phyloP scores from a whole-genome alignment of 1,284 basidiomycete species.

The Porogramme epimiltina region DNA sequence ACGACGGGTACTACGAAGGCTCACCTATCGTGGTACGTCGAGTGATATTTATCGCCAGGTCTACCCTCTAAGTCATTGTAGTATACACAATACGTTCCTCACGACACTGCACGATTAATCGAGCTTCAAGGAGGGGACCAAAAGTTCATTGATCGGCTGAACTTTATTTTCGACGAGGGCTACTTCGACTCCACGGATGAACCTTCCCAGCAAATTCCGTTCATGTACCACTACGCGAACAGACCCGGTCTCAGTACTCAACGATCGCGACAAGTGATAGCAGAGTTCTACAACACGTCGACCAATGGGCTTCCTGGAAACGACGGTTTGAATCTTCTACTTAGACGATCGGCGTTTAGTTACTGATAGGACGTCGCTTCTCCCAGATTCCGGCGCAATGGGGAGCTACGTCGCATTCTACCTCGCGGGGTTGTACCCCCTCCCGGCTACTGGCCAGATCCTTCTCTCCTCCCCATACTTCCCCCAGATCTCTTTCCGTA shows the following conservation, averaged over 20 bases:
- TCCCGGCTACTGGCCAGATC: slow-evolving; percentile 60
- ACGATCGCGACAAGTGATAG: slow-evolving; percentile 54
- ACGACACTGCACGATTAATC: slow-evolving; percentile 63
- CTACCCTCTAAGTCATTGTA: neutral
- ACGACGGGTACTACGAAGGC: slow-evolving; percentile 68
- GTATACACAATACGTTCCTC: slow-evolving; percentile 53
- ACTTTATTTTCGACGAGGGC: slow-evolving; percentile 55
- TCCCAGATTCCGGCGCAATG: slow-evolving; percentile 58
- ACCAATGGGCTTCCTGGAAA: slow-evolving; percentile 60
- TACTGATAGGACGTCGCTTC: neutral
- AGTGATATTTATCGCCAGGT: slow-evolving; percentile 28
- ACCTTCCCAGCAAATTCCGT: slow-evolving; percentile 63
- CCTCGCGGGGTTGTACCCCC: slow-evolving; percentile 60
- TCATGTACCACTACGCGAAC: slow-evolving; percentile 68
- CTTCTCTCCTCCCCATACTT: slow-evolving; percentile 66
- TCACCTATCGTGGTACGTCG: slow-evolving; percentile 62
- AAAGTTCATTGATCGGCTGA: slow-evolving; percentile 53
- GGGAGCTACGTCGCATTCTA: slow-evolving; percentile 66
- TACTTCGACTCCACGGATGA: slow-evolving; percentile 62
- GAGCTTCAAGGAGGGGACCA: slow-evolving; percentile 57
- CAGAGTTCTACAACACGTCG: slow-evolving; percentile 57
- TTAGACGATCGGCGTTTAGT: neutral
- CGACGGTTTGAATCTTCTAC: slow-evolving; percentile 45
- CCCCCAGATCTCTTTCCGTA: slow-evolving; percentile 58
- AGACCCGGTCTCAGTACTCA: slow-evolving; percentile 58